These are phyloP conservation scores for Parascedosporium putredinis DNA, from an alignment of 2,329 filamentous ascomycete species.

Conservation along the genomic window DNA sequence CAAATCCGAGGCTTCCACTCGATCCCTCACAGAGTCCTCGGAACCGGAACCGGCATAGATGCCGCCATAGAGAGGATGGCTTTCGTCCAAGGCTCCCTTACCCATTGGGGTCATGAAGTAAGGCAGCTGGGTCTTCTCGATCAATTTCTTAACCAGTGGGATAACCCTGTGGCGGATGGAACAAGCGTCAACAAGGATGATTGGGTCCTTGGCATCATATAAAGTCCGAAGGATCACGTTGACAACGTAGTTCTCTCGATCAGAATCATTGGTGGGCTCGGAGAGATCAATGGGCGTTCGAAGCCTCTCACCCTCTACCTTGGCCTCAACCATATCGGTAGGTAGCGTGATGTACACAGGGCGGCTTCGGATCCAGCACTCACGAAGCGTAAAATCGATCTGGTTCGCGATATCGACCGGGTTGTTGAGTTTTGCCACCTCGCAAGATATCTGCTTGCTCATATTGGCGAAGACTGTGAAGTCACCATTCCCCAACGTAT, in stretches of 20 bases:
- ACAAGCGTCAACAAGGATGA: constrained; percentile 76
- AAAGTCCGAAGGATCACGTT: constrained; percentile 66
- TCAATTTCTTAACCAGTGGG: constrained; percentile 59
- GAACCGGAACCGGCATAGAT: constrained; percentile 77
- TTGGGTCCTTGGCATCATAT: constrained; percentile 59
- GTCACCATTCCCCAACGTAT: constrained; percentile 67
- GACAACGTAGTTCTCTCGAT: constrained; percentile 73
- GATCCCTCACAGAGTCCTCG: constrained; percentile 49
- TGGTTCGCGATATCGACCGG: constrained; percentile 59
- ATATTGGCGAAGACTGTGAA: constrained; percentile 77
- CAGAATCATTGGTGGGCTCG: constrained; percentile 54
- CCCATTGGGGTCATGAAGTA: constrained; percentile 88
- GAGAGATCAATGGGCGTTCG: constrained; percentile 59
- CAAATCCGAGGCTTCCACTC: constrained; percentile 59
- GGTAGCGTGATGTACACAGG: constrained; percentile 80
- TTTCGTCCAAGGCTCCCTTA: constrained; percentile 74
- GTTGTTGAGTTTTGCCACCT: constrained; percentile 59
- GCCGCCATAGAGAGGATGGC: constrained; percentile 64
- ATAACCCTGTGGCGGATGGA: constrained; percentile 67
- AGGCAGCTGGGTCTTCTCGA: constrained; percentile 64
- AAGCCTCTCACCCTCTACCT: constrained; percentile 64
- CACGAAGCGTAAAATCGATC: constrained; percentile 66
- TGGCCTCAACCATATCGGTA: constrained; percentile 67
- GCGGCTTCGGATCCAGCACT: constrained; percentile 63
- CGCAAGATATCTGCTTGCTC: constrained; percentile 60